Evolutionary conservation across 179 eudicot genomes (phyloP).

Genomic region (Beta lomatogona): DNA sequence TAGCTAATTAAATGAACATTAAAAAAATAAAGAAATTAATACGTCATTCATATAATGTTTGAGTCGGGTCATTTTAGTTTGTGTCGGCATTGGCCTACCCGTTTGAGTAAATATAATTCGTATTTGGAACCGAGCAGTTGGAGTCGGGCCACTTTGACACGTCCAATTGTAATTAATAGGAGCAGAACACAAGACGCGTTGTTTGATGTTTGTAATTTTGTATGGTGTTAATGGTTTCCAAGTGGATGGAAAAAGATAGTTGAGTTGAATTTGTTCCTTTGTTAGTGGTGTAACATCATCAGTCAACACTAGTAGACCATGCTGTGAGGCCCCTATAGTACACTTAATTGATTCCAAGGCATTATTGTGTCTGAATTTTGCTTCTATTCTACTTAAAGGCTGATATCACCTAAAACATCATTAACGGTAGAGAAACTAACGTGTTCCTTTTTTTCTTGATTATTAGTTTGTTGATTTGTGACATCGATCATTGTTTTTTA

Average conservation of each 20-base stretch:
- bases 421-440: not conserved
- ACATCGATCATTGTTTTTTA: not conserved
- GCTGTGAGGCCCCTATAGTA: not conserved
- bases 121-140: too few species aligned
- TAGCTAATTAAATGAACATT: too few species aligned
- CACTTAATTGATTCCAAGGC: not conserved
- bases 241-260: not conserved
- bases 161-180: too few species aligned
- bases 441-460: not conserved
- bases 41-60: too few species aligned
- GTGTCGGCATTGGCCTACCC: too few species aligned
- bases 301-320: slow-evolving; percentile 11
- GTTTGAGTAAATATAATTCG: too few species aligned
- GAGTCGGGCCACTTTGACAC: too few species aligned
- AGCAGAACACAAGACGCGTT: not conserved
- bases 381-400: slow-evolving; percentile 7
- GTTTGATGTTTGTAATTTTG: not conserved
- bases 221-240: not conserved
- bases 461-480: not conserved
- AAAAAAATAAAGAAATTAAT: too few species aligned
- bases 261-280: not conserved
- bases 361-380: not conserved
- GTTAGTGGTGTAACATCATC: slow-evolving; percentile 14
- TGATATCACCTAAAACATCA: not conserved
- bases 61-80: too few species aligned